These are phyloP conservation scores for Actinidia arguta DNA, from an alignment of 179 eudicot species.

Conservation along the genomic window DNA sequence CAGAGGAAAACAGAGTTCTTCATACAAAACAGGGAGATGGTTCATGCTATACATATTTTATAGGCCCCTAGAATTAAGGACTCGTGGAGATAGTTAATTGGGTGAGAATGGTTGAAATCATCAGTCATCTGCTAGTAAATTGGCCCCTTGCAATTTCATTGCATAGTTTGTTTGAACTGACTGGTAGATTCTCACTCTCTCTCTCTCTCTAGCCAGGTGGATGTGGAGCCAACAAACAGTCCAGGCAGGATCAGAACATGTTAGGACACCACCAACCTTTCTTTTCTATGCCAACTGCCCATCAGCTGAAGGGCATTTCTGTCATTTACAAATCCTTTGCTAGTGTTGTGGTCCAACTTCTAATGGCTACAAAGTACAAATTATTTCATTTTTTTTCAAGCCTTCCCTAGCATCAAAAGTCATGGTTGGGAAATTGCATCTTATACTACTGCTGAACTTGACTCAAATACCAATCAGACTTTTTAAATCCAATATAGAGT, in stretches of 20 bases:
- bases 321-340: neutral
- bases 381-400: too few relatives aligned
- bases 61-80: neutral
- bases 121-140: neutral
- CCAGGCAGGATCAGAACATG: neutral
- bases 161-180: neutral
- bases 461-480: too few relatives aligned
- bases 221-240: constrained; percentile 1
- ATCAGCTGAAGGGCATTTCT: neutral
- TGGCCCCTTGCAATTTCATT: neutral
- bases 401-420: neutral
- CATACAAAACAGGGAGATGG: neutral
- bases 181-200: constrained; percentile 1
- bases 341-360: neutral
- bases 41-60: neutral
- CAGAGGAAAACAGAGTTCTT: neutral
- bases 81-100: neutral
- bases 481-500: too few relatives aligned
- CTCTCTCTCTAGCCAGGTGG: neutral
- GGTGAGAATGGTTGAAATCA: neutral
- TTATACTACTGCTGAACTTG: too few relatives aligned
- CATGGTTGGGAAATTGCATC: neutral
- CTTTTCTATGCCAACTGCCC: neutral
- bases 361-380: neutral
- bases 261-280: neutral